Conservation (phyloP, 331 rosid species). For the Telfairia occidentalis region DNA sequence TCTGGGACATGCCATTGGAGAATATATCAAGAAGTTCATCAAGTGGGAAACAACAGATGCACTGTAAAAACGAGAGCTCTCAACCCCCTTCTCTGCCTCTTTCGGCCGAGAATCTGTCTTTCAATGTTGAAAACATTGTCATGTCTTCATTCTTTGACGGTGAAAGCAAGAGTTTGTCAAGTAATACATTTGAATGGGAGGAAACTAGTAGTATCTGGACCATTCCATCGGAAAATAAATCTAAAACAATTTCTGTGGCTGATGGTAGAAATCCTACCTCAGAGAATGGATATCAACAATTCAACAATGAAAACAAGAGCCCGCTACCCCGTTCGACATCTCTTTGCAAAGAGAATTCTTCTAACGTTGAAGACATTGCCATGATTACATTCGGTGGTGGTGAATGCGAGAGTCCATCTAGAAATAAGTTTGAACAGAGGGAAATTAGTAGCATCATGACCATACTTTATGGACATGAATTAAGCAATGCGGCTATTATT, state of each 20-base stretch:
- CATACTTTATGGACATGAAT: background rate
- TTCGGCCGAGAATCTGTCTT: slow-evolving; percentile 14
- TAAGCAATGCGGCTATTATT: slow-evolving; percentile 1
- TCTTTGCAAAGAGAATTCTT: background rate
- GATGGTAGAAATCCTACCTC: background rate
- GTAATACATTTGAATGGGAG: background rate
- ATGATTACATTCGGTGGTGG: background rate
- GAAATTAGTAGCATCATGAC: background rate
- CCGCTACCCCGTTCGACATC: background rate
- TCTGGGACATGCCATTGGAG: background rate
- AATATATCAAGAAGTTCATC: slow-evolving; percentile 4
- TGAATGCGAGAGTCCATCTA: background rate
- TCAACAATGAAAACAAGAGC: slow-evolving; percentile 6
- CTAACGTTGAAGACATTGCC: background rate
- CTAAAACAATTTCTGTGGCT: slow-evolving; percentile 8
- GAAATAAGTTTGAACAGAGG: background rate
- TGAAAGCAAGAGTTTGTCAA: background rate
- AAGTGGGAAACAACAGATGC: background rate
- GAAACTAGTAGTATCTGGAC: background rate
- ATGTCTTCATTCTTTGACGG: background rate
- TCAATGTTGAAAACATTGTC: slow-evolving; percentile 10
- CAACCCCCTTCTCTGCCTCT: slow-evolving; percentile 11
- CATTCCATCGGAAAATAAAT: background rate
- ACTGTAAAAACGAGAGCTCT: slow-evolving; percentile 4
- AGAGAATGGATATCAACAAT: slow-evolving; percentile 10